Evolutionary conservation across 306 rosid genomes (phyloP), one percentile per base, ranked within the genome.

Genomic region (Ormosia semicastrata): DNA sequence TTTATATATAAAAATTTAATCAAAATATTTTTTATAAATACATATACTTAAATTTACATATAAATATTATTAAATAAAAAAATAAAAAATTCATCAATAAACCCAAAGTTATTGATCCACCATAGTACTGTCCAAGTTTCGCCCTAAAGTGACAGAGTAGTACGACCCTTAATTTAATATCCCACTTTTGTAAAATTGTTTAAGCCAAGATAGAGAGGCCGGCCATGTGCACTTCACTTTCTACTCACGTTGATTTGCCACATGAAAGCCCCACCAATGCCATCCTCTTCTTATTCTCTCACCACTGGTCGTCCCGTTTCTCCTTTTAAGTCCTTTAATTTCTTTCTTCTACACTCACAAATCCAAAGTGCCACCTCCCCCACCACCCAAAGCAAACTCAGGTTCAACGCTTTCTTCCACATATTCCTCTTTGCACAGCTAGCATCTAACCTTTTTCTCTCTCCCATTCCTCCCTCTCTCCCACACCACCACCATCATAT

Each of bases 201-300:
- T 4, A 24, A 15, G 52, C 18, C 11, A 73, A 3, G 39, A 72
- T 68, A 65, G 75, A 64, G 66, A 76, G 24, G 24, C 24, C 24
- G 24, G 24, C 24, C 87, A 89, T 66, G 88, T 79, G 90, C 69
- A 64, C 71, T 6, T 82, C 82, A 80, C 76, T 64, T 75, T 87
- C 57, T 30, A 33, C 76, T 60, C 77, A 78, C 59, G 77, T 49
- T 49, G 64, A 47, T 77, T 85, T 88, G 88, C 67, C 87, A 66
- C 81, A 67, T 33, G 46, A 5, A 63, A 62, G 73, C 73, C 86
- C 82, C 89, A 74, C 76, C 14, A 37, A 18, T 60, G 49, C 57
- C 82, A 7, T 40, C 69, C 32, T 17, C 73, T 69, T 67, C 50
- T 14, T 29, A 43, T 79, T 70, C 76, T 82, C 52, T 80, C 85